Conservation (phyloP, 306 rosid species). For the Cotoneaster glaucophyllus region DNA sequence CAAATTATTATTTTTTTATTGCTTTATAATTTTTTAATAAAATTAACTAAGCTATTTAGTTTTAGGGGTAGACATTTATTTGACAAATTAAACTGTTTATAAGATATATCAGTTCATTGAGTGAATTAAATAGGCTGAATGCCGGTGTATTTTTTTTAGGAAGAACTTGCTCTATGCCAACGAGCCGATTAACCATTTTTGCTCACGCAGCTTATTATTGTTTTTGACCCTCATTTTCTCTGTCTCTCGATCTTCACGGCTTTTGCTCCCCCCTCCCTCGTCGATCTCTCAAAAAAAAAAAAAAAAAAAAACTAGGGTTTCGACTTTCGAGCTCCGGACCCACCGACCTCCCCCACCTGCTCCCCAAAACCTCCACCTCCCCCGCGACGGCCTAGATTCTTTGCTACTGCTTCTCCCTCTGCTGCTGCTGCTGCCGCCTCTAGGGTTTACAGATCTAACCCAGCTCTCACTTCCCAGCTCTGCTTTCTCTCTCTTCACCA, state of each 20-base stretch:
- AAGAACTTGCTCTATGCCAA: not conserved
- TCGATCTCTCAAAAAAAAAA: slow-evolving; percentile 33
- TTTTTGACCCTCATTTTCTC: slow-evolving; percentile 16
- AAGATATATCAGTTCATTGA: not conserved
- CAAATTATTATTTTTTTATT: too few species aligned
- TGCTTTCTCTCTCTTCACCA: slow-evolving; percentile 28
- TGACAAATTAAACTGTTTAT: too few species aligned
- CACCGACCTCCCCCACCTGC: slow-evolving; percentile 2
- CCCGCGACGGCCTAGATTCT: slow-evolving; percentile 24
- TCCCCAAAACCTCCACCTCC: slow-evolving; percentile 17
- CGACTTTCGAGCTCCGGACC: slow-evolving; percentile 36
- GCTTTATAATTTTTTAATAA: too few species aligned
- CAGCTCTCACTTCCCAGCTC: slow-evolving; percentile 30
- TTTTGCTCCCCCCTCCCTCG: slow-evolving; percentile 20
- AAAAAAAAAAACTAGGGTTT: slow-evolving; percentile 73
- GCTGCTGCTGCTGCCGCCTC: not conserved
- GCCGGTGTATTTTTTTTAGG: too few species aligned
- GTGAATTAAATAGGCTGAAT: too few species aligned
- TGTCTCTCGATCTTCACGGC: slow-evolving; percentile 60
- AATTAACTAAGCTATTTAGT: too few species aligned
- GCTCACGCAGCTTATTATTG: slow-evolving; percentile 6
- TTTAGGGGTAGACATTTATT: too few species aligned
- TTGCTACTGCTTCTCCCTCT: not conserved
- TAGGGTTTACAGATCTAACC: slow-evolving; percentile 55
- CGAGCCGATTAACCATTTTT: slow-evolving; percentile 3